A percentile compares a stretch with the other conserved stretches of the same genome.
Conservation (phyloP, 208 protist species). For the Blechomonas ayalai region DNA sequence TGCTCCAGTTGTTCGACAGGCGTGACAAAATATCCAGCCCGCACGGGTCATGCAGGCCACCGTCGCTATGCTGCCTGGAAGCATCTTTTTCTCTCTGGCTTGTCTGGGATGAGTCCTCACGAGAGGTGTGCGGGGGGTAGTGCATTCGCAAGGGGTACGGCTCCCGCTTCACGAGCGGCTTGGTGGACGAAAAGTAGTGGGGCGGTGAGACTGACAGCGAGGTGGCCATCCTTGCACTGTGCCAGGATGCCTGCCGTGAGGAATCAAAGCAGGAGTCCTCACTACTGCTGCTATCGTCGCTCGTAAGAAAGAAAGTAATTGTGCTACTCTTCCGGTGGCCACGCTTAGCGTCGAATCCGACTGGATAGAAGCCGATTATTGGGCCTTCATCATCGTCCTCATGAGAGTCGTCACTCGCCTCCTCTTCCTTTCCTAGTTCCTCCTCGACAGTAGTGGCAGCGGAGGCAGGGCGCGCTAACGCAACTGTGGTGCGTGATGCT, state of each 20-base stretch:
- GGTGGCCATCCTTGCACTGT: neutral
- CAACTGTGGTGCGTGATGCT: no score
- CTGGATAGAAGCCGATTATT: constrained; percentile 33
- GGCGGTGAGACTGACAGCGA: neutral
- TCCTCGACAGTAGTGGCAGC: no score
- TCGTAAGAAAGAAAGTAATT: constrained; percentile 29
- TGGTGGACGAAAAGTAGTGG: neutral
- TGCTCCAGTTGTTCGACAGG: no score
- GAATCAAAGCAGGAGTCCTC: no score
- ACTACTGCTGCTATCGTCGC: constrained; percentile 20
- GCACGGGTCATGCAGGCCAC: no score
- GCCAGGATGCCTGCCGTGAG: neutral
- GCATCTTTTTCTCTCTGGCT: no score
- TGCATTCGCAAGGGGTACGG: neutral
- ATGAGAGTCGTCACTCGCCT: constrained; percentile 10
- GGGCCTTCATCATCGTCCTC: constrained; percentile 25
- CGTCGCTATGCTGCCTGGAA: no score
- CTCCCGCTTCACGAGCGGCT: neutral
- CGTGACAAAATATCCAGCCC: no score
- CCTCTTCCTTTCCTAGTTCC: no score
- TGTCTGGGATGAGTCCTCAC: neutral
- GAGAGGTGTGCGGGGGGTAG: neutral
- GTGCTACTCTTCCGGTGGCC: constrained; percentile 10
- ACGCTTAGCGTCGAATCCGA: constrained; percentile 19
- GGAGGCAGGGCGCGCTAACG: no score